These are phyloP conservation scores for Scedosporium minutisporum DNA, from an alignment of 2,329 filamentous ascomycete species.

Conservation along the genomic window DNA sequence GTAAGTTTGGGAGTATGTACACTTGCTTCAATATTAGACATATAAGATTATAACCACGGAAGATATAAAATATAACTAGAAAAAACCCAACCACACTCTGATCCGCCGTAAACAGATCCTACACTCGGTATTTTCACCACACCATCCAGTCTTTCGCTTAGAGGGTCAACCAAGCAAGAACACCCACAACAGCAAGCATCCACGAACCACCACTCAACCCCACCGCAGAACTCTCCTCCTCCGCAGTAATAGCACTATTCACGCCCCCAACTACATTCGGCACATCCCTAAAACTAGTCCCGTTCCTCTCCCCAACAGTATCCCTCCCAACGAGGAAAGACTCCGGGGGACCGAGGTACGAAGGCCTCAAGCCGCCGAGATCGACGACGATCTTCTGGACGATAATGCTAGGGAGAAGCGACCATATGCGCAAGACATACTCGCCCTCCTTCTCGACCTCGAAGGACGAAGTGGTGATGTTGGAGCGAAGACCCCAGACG, in stretches of 20 bases:
- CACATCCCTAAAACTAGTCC: slow-evolving; percentile 23
- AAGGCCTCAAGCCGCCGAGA: slow-evolving; percentile 42
- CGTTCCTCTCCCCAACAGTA: slow-evolving; percentile 23
- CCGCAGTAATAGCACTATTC: not conserved
- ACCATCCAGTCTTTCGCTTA: not conserved
- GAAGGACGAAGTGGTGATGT: slow-evolving; percentile 36
- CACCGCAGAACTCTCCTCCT: not conserved
- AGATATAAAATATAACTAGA: not conserved
- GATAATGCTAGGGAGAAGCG: slow-evolving; percentile 40
- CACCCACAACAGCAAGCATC: not conserved
- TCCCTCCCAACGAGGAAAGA: slow-evolving; percentile 37
- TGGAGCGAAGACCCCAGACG: slow-evolving; percentile 33
- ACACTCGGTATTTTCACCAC: not conserved
- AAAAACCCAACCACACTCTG: not conserved
- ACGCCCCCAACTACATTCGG: not conserved
- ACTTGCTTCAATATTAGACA: not conserved
- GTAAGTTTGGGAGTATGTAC: not conserved
- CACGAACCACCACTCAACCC: not conserved
- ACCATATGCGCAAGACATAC: slow-evolving; percentile 42
- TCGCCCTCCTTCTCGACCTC: slow-evolving; percentile 28
- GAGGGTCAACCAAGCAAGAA: not conserved
- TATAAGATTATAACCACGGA: not conserved
- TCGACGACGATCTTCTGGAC: slow-evolving; percentile 48
- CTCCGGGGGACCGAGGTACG: slow-evolving; percentile 48
- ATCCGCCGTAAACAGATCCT: not conserved